phyloP scores from a whole-genome alignment of 2,329 filamentous ascomycete genomes.

The Phialocephala subalpina region DNA sequence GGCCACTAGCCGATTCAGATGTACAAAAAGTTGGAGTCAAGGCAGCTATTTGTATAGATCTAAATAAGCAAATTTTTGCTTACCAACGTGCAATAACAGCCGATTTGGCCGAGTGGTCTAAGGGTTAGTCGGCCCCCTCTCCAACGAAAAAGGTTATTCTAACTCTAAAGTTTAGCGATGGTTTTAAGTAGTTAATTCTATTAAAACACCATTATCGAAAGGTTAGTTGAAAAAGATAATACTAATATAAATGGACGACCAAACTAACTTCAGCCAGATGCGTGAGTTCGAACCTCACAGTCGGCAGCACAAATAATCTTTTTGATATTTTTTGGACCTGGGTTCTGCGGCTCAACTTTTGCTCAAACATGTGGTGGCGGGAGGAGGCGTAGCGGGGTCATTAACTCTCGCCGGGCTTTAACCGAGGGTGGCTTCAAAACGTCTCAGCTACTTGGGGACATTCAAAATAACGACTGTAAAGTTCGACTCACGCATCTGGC shows the following conservation, averaged over 20 bases:
- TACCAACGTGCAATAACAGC: conserved; percentile 12
- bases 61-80: not conserved
- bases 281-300: conserved; percentile 45
- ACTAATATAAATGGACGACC: too few species aligned
- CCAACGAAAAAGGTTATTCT: too few species aligned
- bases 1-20: not conserved
- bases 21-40: not conserved
- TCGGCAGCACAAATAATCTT: conserved; percentile 23
- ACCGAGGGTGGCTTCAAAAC: too few species aligned
- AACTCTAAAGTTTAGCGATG: conserved; percentile 26
- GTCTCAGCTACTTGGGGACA: too few species aligned
- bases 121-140: too few species aligned
- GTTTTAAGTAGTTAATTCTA: conserved; percentile 35
- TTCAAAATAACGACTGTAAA: too few species aligned
- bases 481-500: too few species aligned
- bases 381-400: not conserved
- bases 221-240: too few species aligned
- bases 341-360: not conserved
- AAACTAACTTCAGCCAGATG: too few species aligned
- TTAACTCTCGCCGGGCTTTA: too few species aligned
- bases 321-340: conserved; percentile 11
- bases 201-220: conserved; percentile 42
- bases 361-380: too few species aligned
- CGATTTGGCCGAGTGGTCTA: conserved; percentile 42
- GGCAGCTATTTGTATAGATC: not conserved